A percentile compares a stretch with the other conserved stretches of the same genome.
phyloP scores from a whole-genome alignment of 1,139 yeast genomes.

The Protomyces arabidopsidicola region DNA sequence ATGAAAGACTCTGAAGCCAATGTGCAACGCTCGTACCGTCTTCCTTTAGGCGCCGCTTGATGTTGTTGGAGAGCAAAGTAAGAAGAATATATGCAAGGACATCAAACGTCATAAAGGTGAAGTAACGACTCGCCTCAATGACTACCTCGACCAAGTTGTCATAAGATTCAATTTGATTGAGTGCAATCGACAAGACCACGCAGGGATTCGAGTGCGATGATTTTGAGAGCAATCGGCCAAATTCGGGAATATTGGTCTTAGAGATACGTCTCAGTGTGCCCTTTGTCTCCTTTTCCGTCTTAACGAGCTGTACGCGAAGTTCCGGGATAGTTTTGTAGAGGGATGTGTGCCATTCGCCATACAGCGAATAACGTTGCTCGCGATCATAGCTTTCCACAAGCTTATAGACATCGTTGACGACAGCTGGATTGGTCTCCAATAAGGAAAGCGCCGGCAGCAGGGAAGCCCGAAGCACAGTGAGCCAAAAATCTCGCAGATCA shows the following conservation, averaged over 20 bases:
- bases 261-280: constrained; percentile 77
- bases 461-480: constrained; percentile 58
- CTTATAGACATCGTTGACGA: constrained; percentile 57
- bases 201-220: constrained; percentile 78
- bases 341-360: constrained; percentile 72
- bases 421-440: constrained; percentile 57
- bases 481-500: constrained; percentile 47
- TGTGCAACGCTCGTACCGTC: constrained; percentile 79
- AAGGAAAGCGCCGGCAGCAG: constrained; percentile 66
- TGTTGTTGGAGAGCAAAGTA: constrained; percentile 43
- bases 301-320: constrained; percentile 59
- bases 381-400: constrained; percentile 54
- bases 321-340: constrained; percentile 52
- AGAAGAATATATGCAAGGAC: constrained; percentile 70
- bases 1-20: constrained; percentile 63
- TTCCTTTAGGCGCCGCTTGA: constrained; percentile 53
- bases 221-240: constrained; percentile 73
- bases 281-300: constrained; percentile 77
- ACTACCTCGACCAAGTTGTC: constrained; percentile 77
- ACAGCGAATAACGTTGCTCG: constrained; percentile 68
- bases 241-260: constrained; percentile 71
- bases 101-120: constrained; percentile 81
- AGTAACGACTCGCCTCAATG: constrained; percentile 74
- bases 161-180: constrained; percentile 71
- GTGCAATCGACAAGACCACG: constrained; percentile 52